Evolutionary conservation across 352 stramenopile species (phyloP).

Genomic region (Halophytophthora batemanensis): DNA sequence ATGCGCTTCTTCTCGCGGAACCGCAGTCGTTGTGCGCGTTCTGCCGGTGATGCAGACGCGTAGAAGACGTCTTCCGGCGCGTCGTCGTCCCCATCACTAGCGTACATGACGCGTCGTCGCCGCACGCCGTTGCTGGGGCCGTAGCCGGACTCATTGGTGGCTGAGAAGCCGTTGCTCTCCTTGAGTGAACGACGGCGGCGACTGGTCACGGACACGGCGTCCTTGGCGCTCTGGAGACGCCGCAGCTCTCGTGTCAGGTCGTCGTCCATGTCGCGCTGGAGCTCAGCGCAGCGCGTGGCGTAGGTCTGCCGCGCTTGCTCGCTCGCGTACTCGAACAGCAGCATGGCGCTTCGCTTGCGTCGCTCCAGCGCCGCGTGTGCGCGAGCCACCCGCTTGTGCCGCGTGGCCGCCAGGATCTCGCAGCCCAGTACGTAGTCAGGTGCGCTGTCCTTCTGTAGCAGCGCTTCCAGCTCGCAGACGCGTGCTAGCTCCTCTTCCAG

Average conservation of each 20-base stretch:
- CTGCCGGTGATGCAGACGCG: constrained; percentile 20
- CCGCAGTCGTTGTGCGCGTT: constrained; percentile 31
- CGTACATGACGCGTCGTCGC: constrained; percentile 14
- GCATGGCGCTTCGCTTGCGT: constrained; percentile 16
- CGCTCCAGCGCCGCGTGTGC: constrained; percentile 31
- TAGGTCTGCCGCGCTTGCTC: constrained; percentile 37
- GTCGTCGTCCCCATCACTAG: constrained; percentile 19
- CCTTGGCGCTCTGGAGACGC: constrained; percentile 49
- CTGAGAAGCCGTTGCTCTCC: constrained; percentile 19
- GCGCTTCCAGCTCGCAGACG: constrained; percentile 21
- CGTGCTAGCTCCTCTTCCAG: constrained; percentile 27
- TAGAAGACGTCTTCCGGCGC: constrained; percentile 24
- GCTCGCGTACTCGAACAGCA: constrained; percentile 42
- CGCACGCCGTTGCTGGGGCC: constrained; percentile 15
- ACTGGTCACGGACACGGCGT: constrained; percentile 67
- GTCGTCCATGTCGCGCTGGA: constrained; percentile 47
- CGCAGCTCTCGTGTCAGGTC: constrained; percentile 55
- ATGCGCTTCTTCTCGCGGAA: constrained; percentile 59
- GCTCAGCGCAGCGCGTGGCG: constrained; percentile 39
- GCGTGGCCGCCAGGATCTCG: constrained; percentile 21
- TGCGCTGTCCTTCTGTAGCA: constrained; percentile 29
- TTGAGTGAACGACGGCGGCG: constrained; percentile 35
- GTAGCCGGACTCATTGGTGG: constrained; percentile 10
- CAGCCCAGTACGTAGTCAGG: constrained; percentile 36
- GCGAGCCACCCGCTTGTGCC: constrained; percentile 19